These are phyloP conservation scores for Hypoxylon sp. DNA, from an alignment of 2,329 filamentous ascomycete genomes.

Conservation along the genomic window DNA sequence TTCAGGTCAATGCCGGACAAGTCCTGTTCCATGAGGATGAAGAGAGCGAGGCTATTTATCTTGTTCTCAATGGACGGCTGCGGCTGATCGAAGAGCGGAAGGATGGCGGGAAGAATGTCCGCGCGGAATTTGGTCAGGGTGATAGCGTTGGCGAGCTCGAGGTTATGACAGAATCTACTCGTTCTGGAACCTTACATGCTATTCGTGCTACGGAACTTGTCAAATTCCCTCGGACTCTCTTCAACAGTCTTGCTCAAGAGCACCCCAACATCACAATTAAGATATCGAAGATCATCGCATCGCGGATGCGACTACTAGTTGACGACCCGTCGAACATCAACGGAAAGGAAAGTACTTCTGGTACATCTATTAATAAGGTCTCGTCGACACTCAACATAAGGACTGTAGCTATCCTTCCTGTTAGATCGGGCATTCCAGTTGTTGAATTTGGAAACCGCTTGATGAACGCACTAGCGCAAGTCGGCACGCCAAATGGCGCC, in stretches of 20 bases:
- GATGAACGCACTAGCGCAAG: constrained; percentile 88
- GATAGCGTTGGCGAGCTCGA: constrained; percentile 98
- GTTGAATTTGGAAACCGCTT: constrained; percentile 94
- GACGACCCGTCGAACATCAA: constrained; percentile 82
- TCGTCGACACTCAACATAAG: constrained; percentile 93
- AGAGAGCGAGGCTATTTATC: constrained; percentile 98
- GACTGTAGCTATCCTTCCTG: constrained; percentile 92
- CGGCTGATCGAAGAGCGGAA: constrained; percentile 86
- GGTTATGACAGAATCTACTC: constrained; percentile 92
- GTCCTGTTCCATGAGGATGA: constrained; percentile 94
- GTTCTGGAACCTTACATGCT: constrained; percentile 93
- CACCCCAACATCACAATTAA: constrained; percentile 99
- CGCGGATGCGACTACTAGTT: constrained; percentile 89
- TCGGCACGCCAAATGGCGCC: constrained; percentile 90
- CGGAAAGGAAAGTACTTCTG: constrained; percentile 72
- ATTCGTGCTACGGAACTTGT: constrained; percentile 97
- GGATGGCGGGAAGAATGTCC: constrained; percentile 85
- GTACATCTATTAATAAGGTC: constrained; percentile 74
- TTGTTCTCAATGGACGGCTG: constrained; percentile 93
- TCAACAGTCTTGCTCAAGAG: constrained; percentile 97
- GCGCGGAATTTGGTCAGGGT: constrained; percentile 95
- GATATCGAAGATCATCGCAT: constrained; percentile 98
- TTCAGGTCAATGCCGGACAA: constrained; percentile 95
- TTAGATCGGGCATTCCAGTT: constrained; percentile 92
- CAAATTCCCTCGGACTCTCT: constrained; percentile 94